These are phyloP conservation scores for Phaffia australis DNA, from an alignment of 768 basidiomycete genomes.

Conservation along the genomic window DNA sequence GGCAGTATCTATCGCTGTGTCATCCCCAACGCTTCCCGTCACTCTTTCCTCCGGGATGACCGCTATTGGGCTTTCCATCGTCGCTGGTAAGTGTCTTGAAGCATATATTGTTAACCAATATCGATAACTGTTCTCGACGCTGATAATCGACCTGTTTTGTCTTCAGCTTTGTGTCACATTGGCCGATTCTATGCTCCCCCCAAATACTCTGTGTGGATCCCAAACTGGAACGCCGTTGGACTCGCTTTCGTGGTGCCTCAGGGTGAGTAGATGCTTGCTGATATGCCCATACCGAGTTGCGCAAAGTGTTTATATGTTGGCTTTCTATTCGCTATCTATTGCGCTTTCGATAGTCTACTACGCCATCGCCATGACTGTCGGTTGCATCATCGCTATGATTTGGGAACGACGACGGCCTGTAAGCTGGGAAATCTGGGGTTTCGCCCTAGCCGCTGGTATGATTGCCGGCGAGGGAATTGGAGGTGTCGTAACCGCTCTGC, in stretches of 20 bases:
- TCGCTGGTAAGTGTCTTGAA: not conserved
- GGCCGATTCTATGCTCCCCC: slow-evolving; percentile 5
- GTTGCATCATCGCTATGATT: slow-evolving; percentile 45
- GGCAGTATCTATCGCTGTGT: slow-evolving; percentile 2
- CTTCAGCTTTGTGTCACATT: not conserved
- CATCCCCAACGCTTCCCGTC: not conserved
- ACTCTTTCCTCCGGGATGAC: slow-evolving; percentile 7
- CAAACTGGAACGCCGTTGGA: slow-evolving; percentile 48
- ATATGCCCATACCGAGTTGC: not conserved
- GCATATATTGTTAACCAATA: too few species aligned
- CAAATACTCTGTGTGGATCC: slow-evolving; percentile 47
- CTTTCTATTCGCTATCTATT: slow-evolving; percentile 27
- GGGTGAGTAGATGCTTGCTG: slow-evolving; percentile 46
- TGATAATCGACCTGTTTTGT: not conserved
- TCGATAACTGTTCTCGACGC: not conserved
- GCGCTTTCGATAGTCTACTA: slow-evolving; percentile 27
- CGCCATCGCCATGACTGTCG: slow-evolving; percentile 37
- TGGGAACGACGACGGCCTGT: slow-evolving; percentile 45
- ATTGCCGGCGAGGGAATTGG: slow-evolving; percentile 54
- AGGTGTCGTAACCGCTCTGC: slow-evolving; percentile 51
- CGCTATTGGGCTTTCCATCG: slow-evolving; percentile 40
- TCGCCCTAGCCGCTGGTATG: slow-evolving; percentile 48
- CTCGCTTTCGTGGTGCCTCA: slow-evolving; percentile 47
- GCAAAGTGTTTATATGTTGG: not conserved
- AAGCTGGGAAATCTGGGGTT: slow-evolving; percentile 51